phyloP scores from a whole-genome alignment of 306 rosid species.

The Carpinus viminea region DNA sequence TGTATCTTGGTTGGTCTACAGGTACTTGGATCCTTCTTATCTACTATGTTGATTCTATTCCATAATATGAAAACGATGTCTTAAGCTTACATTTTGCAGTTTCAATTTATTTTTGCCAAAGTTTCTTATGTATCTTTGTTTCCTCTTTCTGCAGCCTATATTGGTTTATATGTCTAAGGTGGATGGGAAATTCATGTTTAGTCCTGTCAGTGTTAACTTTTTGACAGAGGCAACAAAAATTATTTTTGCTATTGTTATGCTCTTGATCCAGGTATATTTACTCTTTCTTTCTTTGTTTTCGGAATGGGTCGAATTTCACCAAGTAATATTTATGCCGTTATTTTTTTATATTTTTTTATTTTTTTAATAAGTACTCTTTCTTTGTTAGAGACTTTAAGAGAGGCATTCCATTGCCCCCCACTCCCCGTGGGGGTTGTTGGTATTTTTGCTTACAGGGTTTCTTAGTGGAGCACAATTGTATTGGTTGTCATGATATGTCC shows the following conservation, averaged over 20 bases:
- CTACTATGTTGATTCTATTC: not conserved
- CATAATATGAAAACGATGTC: not conserved
- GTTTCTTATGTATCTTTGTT: not conserved
- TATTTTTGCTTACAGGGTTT: not conserved
- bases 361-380: not conserved
- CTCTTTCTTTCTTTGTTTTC: too few relatives aligned
- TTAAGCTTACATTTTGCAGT: not conserved
- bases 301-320: too few relatives aligned
- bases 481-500: not conserved
- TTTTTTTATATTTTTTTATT: too few relatives aligned
- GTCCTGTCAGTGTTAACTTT: conserved; percentile 13
- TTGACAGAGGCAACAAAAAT: conserved; percentile 13
- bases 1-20: conserved; percentile 8
- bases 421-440: not conserved
- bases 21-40: not conserved
- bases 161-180: conserved; percentile 9
- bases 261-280: conserved; percentile 5
- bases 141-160: conserved; percentile 11
- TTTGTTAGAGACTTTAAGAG: not conserved
- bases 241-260: conserved; percentile 13
- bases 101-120: not conserved
- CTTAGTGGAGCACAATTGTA: not conserved
- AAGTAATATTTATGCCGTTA: too few relatives aligned
- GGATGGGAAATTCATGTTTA: conserved; percentile 12
- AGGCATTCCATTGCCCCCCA: not conserved